Evolutionary conservation across 129 eudicot species (phyloP).

Genomic region (Flaveria bidentis): DNA sequence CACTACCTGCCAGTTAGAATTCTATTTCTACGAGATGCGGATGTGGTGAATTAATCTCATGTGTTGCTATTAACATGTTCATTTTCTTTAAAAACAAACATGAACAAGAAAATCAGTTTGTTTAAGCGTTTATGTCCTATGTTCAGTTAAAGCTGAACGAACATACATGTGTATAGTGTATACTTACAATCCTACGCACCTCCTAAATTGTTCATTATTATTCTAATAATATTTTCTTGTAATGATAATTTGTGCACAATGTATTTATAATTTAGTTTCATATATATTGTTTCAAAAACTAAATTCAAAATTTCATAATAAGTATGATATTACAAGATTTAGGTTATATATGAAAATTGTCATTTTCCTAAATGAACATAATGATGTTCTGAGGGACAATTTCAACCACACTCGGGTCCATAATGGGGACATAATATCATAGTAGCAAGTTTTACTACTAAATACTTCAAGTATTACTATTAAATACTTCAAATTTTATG

Average conservation of each 20-base stretch:
- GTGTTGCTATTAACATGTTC: background rate
- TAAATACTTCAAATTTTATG: too few relatives aligned
- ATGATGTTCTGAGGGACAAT: background rate
- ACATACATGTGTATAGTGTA: background rate
- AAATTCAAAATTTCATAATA: background rate
- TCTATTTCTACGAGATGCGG: too few relatives aligned
- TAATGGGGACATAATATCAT: background rate
- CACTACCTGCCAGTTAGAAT: background rate
- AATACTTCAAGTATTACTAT: background rate
- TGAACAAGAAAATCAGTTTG: background rate
- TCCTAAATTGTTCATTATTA: background rate
- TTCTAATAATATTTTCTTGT: background rate
- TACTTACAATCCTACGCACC: background rate
- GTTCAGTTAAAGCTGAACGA: background rate
- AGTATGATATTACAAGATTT: background rate
- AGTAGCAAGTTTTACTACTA: background rate
- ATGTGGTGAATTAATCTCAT: too few relatives aligned
- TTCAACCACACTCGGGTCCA: background rate
- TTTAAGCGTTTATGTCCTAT: background rate
- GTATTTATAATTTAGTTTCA: background rate
- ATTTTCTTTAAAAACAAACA: background rate
- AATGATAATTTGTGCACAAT: background rate
- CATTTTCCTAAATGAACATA: background rate
- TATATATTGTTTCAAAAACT: too few relatives aligned
- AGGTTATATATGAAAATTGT: background rate